Conservation (phyloP, 306 rosid species). For the Vigna hirtella region DNA sequence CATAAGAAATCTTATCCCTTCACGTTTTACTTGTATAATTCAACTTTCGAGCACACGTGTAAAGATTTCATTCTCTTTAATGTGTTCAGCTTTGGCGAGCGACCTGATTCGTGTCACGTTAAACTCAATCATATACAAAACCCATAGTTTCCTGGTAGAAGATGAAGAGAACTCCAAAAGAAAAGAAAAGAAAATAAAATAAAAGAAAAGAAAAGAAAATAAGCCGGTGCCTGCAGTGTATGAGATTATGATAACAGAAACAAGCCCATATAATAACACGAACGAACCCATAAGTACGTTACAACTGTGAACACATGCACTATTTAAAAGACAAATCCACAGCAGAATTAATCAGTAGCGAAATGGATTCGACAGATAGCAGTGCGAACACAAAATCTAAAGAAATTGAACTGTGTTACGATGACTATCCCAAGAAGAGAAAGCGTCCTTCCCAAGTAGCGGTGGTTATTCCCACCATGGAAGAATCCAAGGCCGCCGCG, state of each 20-base stretch:
- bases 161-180: not conserved
- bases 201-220: not conserved
- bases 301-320: not conserved
- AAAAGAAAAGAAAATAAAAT: not conserved
- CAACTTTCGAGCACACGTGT: constrained; percentile 35
- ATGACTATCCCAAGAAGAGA: constrained; percentile 34
- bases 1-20: constrained; percentile 25
- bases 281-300: not conserved
- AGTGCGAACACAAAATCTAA: not conserved
- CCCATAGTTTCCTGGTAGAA: not conserved
- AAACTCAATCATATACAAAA: constrained; percentile 2
- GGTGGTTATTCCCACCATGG: not conserved
- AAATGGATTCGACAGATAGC: not conserved
- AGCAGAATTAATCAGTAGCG: not conserved
- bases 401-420: constrained; percentile 6
- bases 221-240: not conserved
- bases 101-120: constrained; percentile 27
- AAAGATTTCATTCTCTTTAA: not conserved
- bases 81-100: not conserved
- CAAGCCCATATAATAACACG: not conserved
- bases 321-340: not conserved
- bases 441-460: constrained; percentile 26
- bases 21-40: constrained; percentile 33
- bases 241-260: not conserved
- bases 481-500: not conserved